phyloP scores from a whole-genome alignment of 208 protist genomes.

The Entamoeba histolytica region DNA sequence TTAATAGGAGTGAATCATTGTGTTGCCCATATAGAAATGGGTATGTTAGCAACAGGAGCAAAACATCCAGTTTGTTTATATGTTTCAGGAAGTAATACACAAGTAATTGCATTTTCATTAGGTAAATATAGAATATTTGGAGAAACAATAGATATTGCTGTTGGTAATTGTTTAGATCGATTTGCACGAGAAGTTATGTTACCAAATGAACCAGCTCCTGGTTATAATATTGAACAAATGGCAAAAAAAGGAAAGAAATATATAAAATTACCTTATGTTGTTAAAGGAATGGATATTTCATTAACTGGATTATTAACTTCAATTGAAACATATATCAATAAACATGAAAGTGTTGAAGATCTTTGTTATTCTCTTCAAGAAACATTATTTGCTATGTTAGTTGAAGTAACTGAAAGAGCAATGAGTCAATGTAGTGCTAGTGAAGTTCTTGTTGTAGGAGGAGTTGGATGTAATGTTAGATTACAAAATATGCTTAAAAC shows the following conservation, averaged over 20 bases:
- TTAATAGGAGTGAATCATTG: conserved; percentile 95
- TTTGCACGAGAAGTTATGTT: conserved; percentile 68
- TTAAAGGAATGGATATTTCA: conserved; percentile 49
- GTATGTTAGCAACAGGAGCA: conserved; percentile 66
- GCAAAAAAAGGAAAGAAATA: conserved; percentile 44
- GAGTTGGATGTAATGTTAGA: conserved; percentile 71
- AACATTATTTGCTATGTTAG: conserved; percentile 89
- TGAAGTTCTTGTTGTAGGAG: conserved; percentile 90
- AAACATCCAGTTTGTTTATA: conserved; percentile 88
- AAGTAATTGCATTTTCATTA: conserved; percentile 78
- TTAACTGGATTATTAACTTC: conserved; percentile 32
- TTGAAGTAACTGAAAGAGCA: conserved; percentile 94
- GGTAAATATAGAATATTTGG: conserved; percentile 90
- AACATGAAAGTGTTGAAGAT: conserved; percentile 47
- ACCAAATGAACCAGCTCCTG: conserved; percentile 88
- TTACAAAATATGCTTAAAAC: conserved; percentile 30
- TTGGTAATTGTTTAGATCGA: conserved; percentile 78
- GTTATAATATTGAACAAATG: conserved; percentile 93
- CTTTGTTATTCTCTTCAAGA: conserved; percentile 94
- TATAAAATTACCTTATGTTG: conserved; percentile 10
- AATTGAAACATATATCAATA: conserved; percentile 1
- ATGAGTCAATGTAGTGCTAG: conserved; percentile 74
- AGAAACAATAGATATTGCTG: conserved; percentile 97
- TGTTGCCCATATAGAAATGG: conserved; percentile 98
- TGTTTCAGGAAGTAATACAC: conserved; percentile 94